Evolutionary conservation across 2,329 filamentous ascomycete species (phyloP).

Genomic region (Sclerotinia trifoliorum): DNA sequence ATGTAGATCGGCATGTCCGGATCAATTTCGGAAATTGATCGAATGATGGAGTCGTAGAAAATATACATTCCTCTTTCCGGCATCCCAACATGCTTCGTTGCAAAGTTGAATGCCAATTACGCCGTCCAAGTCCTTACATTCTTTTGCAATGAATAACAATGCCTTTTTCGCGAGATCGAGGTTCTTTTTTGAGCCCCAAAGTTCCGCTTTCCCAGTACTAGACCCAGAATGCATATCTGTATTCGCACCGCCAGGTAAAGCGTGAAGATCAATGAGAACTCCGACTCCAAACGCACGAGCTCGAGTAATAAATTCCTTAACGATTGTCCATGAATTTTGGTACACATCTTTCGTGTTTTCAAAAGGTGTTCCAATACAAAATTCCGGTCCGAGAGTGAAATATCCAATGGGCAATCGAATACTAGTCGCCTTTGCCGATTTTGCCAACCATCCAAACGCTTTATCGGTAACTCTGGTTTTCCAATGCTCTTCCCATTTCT

Average conservation of each 20-base stretch:
- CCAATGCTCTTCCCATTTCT: slow-evolving; percentile 56
- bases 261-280: slow-evolving; percentile 58
- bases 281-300: slow-evolving; percentile 49
- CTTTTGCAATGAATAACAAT: slow-evolving; percentile 50
- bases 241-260: slow-evolving; percentile 58
- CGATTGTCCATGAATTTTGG: slow-evolving; percentile 51
- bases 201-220: slow-evolving; percentile 49
- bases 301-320: slow-evolving; percentile 48
- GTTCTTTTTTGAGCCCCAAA: slow-evolving; percentile 49
- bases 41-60: slow-evolving; percentile 55
- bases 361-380: slow-evolving; percentile 53
- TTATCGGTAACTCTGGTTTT: slow-evolving; percentile 48
- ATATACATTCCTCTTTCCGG: slow-evolving; percentile 52
- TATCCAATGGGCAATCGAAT: slow-evolving; percentile 61
- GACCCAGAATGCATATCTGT: slow-evolving; percentile 55
- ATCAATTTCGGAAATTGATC: slow-evolving; percentile 49
- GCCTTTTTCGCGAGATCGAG: slow-evolving; percentile 49
- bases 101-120: slow-evolving; percentile 57
- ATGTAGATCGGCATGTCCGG: slow-evolving; percentile 53
- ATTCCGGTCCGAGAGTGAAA: slow-evolving; percentile 53
- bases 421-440: slow-evolving; percentile 53
- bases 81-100: slow-evolving; percentile 53
- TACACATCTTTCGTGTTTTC: slow-evolving; percentile 49
- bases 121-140: slow-evolving; percentile 43
- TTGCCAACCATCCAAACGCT: slow-evolving; percentile 53